These are phyloP conservation scores for Areca catechu DNA, from an alignment of 176 grass and related monocot genomes.

Conservation along the genomic window DNA sequence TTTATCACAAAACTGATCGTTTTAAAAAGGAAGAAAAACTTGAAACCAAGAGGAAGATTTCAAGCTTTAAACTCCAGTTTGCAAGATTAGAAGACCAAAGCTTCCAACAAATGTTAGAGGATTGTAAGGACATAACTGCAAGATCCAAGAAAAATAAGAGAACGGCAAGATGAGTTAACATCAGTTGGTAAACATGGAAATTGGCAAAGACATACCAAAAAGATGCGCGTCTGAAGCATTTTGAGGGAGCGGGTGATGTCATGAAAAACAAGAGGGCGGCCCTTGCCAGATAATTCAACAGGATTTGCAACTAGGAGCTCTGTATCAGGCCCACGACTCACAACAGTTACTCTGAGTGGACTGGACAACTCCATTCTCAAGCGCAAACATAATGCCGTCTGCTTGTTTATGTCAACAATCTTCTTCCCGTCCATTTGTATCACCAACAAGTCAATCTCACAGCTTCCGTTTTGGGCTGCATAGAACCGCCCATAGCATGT, in stretches of 20 bases:
- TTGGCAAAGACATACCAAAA: not conserved
- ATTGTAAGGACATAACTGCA: no score
- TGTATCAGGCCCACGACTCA: slow-evolving; percentile 11
- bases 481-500: slow-evolving; percentile 12
- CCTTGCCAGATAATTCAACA: slow-evolving; percentile 15
- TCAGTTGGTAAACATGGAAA: no score
- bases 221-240: slow-evolving; percentile 11
- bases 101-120: no score
- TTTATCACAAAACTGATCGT: no score
- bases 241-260: slow-evolving; percentile 12
- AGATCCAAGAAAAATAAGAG: no score
- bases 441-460: slow-evolving; percentile 16
- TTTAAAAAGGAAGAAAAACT: no score
- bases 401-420: slow-evolving; percentile 10
- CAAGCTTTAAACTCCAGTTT: no score
- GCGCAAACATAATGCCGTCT: slow-evolving; percentile 1
- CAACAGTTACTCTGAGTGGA: slow-evolving; percentile 2
- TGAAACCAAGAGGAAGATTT: no score
- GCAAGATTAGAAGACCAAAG: no score
- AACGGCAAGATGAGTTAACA: no score
- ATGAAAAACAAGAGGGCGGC: slow-evolving; percentile 19
- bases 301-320: slow-evolving; percentile 13
- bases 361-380: slow-evolving; percentile 4
- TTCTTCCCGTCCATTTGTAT: slow-evolving; percentile 13
- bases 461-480: slow-evolving; percentile 3